Percentiles rank a stretch among this genome's conserved stretches.
phyloP scores from a whole-genome alignment of 2,329 filamentous ascomycete species.

The Pseudogymnoascus sp. region DNA sequence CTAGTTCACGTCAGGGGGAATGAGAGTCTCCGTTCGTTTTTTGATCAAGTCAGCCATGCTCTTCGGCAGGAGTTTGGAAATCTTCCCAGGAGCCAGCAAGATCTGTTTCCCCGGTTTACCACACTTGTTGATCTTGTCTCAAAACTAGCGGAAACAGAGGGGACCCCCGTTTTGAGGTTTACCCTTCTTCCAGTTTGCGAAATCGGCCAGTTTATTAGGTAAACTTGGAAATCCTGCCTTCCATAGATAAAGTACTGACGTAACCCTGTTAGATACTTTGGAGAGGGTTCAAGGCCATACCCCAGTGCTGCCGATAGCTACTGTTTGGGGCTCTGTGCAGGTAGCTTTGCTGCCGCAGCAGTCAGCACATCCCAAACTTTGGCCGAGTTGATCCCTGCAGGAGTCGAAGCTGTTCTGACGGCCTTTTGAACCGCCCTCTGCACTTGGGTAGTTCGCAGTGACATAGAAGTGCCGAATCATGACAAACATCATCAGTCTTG shows the following conservation, averaged over 20 bases:
- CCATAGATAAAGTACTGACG: neutral
- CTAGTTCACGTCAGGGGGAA: neutral
- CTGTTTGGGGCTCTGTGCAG: conserved; percentile 23
- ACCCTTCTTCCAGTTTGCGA: neutral
- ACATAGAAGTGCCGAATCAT: neutral
- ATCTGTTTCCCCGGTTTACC: neutral
- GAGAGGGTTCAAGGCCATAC: neutral
- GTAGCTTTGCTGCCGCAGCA: conserved; percentile 23
- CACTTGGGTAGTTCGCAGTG: neutral
- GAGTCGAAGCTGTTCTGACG: conserved; percentile 21
- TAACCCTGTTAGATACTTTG: neutral
- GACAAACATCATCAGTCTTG: conserved; percentile 13
- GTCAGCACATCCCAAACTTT: conserved; percentile 20
- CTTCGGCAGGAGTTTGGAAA: neutral
- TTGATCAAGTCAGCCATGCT: neutral
- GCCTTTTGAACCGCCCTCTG: conserved; percentile 21
- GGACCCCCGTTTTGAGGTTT: neutral
- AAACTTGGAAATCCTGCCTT: neutral
- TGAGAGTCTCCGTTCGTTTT: neutral
- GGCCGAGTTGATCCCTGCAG: conserved; percentile 21
- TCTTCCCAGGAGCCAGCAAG: neutral
- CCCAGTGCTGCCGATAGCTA: neutral
- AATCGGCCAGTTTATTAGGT: conserved; percentile 3
- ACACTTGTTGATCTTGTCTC: conserved; percentile 3
- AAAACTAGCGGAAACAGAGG: neutral